Conservation (phyloP, 192 early-diverging fungal genomes). For the Cladochytrium replicatum region DNA sequence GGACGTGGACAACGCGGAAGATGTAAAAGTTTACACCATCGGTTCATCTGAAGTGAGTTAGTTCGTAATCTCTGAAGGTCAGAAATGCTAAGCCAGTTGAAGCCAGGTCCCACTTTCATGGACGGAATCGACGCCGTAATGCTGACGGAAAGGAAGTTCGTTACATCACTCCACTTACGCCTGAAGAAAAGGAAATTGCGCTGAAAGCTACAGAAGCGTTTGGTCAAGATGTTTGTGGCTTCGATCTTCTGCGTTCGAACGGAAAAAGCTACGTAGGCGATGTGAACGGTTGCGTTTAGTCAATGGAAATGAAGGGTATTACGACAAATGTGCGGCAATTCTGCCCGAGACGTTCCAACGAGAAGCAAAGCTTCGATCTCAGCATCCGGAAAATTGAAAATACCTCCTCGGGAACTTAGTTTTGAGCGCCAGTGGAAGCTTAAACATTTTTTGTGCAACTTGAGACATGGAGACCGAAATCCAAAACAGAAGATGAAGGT, state of each 20-base stretch:
- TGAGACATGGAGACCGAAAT: constrained; percentile 91
- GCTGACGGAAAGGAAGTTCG: constrained; percentile 96
- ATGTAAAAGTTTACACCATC: constrained; percentile 96
- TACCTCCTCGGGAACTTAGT: constrained; percentile 18
- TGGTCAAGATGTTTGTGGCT: constrained; percentile 90
- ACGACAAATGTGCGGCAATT: constrained; percentile 69
- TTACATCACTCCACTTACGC: constrained; percentile 74
- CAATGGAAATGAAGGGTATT: constrained; percentile 90
- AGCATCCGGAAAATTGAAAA: neutral
- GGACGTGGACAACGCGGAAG: constrained; percentile 87
- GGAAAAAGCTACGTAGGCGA: constrained; percentile 87
- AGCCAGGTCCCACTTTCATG: constrained; percentile 76
- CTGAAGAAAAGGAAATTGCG: constrained; percentile 70
- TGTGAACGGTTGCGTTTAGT: constrained; percentile 99
- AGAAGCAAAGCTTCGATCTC: constrained; percentile 31
- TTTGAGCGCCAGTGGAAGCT: constrained; percentile 82
- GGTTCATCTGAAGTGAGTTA: no score
- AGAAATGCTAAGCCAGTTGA: no score
- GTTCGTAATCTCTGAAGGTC: no score
- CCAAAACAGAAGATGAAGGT: constrained; percentile 97
- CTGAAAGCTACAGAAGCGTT: constrained; percentile 63
- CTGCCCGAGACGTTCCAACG: constrained; percentile 67
- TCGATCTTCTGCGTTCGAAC: constrained; percentile 78
- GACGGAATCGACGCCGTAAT: constrained; percentile 89
- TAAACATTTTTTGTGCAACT: constrained; percentile 85